A percentile compares a stretch with the other conserved stretches of the same genome.
Conservation (phyloP, 2,329 filamentous ascomycete genomes). For the Atkinsonella hypoxylon region DNA sequence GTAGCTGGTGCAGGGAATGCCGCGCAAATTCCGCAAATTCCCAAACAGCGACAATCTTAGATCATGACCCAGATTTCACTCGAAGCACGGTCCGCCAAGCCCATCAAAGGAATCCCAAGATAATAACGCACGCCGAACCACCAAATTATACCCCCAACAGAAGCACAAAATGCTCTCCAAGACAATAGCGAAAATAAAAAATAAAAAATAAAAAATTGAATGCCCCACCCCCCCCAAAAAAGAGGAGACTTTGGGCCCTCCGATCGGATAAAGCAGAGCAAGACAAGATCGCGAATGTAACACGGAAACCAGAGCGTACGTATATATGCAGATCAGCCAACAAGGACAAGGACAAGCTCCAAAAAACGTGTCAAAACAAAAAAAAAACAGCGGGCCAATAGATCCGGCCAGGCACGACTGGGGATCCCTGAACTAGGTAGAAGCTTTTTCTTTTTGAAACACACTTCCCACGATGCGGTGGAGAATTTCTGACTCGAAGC, state of each 20-base stretch:
- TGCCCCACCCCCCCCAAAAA: no score
- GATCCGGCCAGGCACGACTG: neutral
- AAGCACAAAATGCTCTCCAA: no score
- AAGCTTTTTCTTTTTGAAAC: neutral
- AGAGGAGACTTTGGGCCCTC: no score
- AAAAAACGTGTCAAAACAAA: neutral
- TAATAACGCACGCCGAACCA: neutral
- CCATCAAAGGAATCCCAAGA: no score
- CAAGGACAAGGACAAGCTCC: neutral
- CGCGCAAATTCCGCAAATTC: neutral
- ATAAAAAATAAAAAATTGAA: no score
- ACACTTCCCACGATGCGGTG: no score
- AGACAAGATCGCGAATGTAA: no score
- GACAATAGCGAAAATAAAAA: no score
- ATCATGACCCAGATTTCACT: neutral
- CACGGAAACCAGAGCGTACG: neutral
- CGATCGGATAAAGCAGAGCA: no score
- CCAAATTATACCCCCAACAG: neutral
- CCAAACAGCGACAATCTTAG: neutral
- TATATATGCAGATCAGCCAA: neutral
- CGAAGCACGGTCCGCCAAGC: no score
- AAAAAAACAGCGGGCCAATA: neutral
- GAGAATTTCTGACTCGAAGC: no score
- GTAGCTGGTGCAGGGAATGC: neutral
- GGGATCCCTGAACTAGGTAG: neutral